Evolutionary conservation across 169 alveolate genomes (phyloP).

Genomic region (Cardiosporidium cionae): DNA sequence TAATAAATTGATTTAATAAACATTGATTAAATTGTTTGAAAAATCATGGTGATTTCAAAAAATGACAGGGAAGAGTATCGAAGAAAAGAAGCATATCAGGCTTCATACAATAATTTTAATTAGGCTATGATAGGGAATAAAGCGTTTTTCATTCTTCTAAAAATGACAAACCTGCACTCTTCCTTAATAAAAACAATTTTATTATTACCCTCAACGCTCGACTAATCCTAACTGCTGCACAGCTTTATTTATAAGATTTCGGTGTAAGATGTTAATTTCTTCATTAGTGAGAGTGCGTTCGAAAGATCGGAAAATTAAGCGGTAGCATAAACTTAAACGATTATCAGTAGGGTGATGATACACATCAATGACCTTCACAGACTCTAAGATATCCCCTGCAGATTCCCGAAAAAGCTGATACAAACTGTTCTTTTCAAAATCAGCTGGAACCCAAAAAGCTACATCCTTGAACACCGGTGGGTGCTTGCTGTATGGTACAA

Average conservation of each 20-base stretch:
- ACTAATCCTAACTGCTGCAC: no score
- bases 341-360: conserved; percentile 49
- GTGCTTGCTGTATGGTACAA: conserved; percentile 56
- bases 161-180: no score
- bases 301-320: conserved; percentile 12
- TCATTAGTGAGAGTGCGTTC: conserved; percentile 25
- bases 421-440: conserved; percentile 58
- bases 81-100: no score
- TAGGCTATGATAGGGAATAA: no score
- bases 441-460: conserved; percentile 57
- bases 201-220: no score
- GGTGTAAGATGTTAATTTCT: conserved; percentile 19
- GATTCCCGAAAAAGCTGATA: conserved; percentile 39
- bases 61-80: no score
- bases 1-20: no score
- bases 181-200: no score
- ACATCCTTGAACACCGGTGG: conserved; percentile 74
- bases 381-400: conserved; percentile 63
- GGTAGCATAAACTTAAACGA: conserved; percentile 29
- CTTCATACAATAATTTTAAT: no score
- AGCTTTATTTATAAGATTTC: background rate
- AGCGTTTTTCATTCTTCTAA: no score
- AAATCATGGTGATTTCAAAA: no score
- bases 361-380: conserved; percentile 53
- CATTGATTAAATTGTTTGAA: no score